Evolutionary conservation across 2,329 filamentous ascomycete species (phyloP).

Genomic region (Didymella exigua): DNA sequence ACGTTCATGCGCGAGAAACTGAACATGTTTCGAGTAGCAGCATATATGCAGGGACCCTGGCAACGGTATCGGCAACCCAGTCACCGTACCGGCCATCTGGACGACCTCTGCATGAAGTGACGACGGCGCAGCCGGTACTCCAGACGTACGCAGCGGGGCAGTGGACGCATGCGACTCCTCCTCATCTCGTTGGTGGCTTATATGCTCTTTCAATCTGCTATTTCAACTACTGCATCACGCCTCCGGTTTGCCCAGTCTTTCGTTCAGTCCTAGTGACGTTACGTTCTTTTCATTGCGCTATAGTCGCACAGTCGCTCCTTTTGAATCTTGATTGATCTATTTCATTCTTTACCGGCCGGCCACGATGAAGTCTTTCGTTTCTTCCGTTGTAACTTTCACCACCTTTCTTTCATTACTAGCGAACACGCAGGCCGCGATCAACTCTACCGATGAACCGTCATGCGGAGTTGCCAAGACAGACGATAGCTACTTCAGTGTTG

Average conservation of each 20-base stretch:
- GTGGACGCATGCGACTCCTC: constrained; percentile 6
- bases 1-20: constrained; percentile 22
- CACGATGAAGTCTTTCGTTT: constrained; percentile 38
- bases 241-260: constrained; percentile 26
- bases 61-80: constrained; percentile 1
- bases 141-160: constrained; percentile 25
- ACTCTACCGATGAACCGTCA: constrained; percentile 27
- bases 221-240: neutral
- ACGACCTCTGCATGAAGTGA: constrained; percentile 26
- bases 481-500: constrained; percentile 40
- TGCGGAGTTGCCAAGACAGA: constrained; percentile 28
- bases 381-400: constrained; percentile 24
- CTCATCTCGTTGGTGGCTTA: constrained; percentile 22
- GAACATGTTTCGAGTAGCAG: constrained; percentile 39
- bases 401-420: constrained; percentile 27
- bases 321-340: constrained; percentile 31
- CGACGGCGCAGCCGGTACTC: constrained; percentile 21
- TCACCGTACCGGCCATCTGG: neutral
- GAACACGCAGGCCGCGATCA: constrained; percentile 22
- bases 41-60: constrained; percentile 18
- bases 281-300: constrained; percentile 28
- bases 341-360: constrained; percentile 37
- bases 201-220: constrained; percentile 7
- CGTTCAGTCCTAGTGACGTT: constrained; percentile 28
- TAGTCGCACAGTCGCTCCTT: constrained; percentile 27